Evolutionary conservation across 2,329 filamentous ascomycete species (phyloP), one percentile per base, ranked within the genome.

Genomic region (Hymenoscyphus linearis): DNA sequence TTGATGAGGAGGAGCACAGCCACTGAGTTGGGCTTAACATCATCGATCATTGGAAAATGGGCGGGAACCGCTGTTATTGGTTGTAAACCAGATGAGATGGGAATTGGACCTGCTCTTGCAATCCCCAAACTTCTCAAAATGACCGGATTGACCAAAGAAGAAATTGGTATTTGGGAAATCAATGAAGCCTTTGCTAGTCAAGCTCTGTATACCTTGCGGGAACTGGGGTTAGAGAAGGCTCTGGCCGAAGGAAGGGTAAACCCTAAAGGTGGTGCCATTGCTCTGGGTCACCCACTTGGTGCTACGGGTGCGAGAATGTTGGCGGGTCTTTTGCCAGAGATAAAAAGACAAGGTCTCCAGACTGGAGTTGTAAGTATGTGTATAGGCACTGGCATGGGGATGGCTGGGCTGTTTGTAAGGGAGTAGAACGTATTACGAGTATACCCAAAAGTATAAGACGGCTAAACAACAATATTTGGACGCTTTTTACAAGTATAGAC

Each of bases 331-430:
- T 73, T 96, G 77, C 73, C 83, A 75, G 81, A 88, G 78, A 71
- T 90, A 85, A 77, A 85, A 75, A 76, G 90, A 68, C 82, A 81
- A 59, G 83, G 85, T 0, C 81, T 89, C 62, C 82, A 93, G 74
- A 79, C 96, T 55, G 92, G 93, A 67, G 90, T 96, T 52, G 84
- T 96, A 60, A 95, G 89, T 71, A 96, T 97, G 90, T 97, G 93
- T 74, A 85, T 92, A 62, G 89, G 89, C 16, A 91, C 89, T 0
- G 88, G 88, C n/a, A 90, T 90, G 86, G 87, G 87, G 16, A 89
- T 90, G 83, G 86, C 85, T 2, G 84, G 83, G 27, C 73, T 88
- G 74, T 86, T 88, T 75, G 84, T 87, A 57, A 77, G 83, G 67
- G 86, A 89, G 74, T 87, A 79, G 67, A 27, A 4, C 54, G 27